Evolutionary conservation across 306 rosid genomes (phyloP), one percentile per base, ranked within the genome.

Genomic region (Cicer chorassanicum): DNA sequence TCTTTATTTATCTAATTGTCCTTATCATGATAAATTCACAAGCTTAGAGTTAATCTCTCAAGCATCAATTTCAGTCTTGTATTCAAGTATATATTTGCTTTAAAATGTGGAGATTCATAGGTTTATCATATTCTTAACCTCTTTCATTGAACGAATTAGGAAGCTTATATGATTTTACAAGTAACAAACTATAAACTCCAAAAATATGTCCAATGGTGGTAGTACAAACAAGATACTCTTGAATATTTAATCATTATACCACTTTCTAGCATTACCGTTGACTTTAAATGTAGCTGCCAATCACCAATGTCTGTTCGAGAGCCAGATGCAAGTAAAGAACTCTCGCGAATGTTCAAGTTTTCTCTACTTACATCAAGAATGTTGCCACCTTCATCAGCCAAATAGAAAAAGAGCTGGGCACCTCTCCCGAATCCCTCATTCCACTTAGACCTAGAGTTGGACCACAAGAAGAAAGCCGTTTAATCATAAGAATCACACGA

Each of bases 211-310:
- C 69, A 60, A n/a, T 67, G 75, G 68, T 15, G 18, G 62, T 63
- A 73, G 19, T 38, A 34, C 9, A 12, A 14, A 15, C 41, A 60
- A 57, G 55, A 45, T 10, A 74, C 74, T 45, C 24, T 71, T 51
- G 49, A 77, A 69, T 50, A 53, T 57, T 76, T 24, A 40, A 73
- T 60, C 40, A 73, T 56, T 15, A 72, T 59, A 61, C 11, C 8
- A 66, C 65, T 57, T 80, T 24, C 61, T 16, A 70, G 75, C 51
- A 68, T 84, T 90, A 92, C 99, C 96, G 1, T 87, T 76, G 99
- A 90, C 81, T 92, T 92, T 55, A 94, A 74, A 86, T 94, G 96
- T 49, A 94, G 89, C 88, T 94, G 90, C 99, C 99, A 94, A 85
- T 69, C 83, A 85, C 98, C 99, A 84, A 92, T 62, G 49, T 92